Evolutionary conservation across 805 yeast species (phyloP), one percentile per base, ranked within the genome.

Genomic region (Yueomyces sp.): DNA sequence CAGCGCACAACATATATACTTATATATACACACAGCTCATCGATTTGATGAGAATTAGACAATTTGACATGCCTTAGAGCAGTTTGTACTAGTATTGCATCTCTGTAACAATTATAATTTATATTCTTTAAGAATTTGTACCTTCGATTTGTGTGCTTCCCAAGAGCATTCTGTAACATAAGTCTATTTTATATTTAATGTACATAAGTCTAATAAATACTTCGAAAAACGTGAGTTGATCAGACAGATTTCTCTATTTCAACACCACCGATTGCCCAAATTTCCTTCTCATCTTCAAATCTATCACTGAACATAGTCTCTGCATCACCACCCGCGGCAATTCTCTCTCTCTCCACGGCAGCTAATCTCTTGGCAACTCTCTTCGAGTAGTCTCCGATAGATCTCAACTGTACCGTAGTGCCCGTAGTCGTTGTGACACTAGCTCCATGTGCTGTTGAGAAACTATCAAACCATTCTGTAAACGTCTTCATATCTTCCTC

Each of bases 311-410:
- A 83, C 73, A 85, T 77, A 0, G 90, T 74, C 54, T 85, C 95
- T 12, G 71, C 83, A 57, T 85, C 96, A 50, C 95, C 95, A 46
- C 95, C 96, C 11, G 86, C 92, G 26, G 74, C 81, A 30, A 86
- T 72, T 69, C 94, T 76, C 54, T 87, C 96, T 55, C 90, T 74
- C 57, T 87, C 96, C 40, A 85, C 87, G 28, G 68, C 69, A 0
- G 96, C 96, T 52, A 90, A 74, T 60, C 96, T 74, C 41, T 70
- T 60, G n/a, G 83, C 96, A 30, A 90, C 95, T 63, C 98, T 77
- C 66, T 77, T 83, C 2, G 94, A 82, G 62, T 85, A 90, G 55
- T 90, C 98, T 28, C 81, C 76, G 49, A 90, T 72, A 0, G 95
- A 83, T 62, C 97, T 75, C 36, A 77, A 57, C 53, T 71, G 81